These are phyloP conservation scores for Penicillium lagena DNA, from an alignment of 495 filamentous ascomycete species.

Conservation along the genomic window DNA sequence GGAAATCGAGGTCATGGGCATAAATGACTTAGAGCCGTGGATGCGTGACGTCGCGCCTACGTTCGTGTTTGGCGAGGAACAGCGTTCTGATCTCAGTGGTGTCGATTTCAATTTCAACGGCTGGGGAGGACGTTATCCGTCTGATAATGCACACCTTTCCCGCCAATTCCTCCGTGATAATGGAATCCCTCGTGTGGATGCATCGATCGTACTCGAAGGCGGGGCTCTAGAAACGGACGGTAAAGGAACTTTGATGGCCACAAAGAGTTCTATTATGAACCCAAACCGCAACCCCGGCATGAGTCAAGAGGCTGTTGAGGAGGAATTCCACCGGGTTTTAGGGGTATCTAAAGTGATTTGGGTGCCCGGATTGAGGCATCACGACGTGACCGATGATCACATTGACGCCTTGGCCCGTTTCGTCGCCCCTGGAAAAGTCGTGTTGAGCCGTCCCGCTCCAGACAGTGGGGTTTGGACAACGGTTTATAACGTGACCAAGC, in stretches of 20 bases:
- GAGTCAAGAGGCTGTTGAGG: neutral
- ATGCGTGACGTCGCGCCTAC: neutral
- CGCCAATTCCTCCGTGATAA: neutral
- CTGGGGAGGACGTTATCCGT: neutral
- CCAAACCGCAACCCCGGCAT: neutral
- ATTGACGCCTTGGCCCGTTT: neutral
- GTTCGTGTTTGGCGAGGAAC: neutral
- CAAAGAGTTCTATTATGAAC: constrained; percentile 1
- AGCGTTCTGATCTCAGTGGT: neutral
- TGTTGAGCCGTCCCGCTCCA: neutral
- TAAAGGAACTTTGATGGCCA: constrained; percentile 1
- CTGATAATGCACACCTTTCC: neutral
- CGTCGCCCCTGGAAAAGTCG: neutral
- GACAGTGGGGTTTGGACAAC: neutral
- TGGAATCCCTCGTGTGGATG: neutral
- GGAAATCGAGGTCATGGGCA: neutral
- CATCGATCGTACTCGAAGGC: neutral
- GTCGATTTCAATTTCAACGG: constrained; percentile 3
- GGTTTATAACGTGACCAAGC: neutral
- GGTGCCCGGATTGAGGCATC: neutral
- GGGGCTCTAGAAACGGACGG: constrained; percentile 1
- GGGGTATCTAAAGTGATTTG: constrained; percentile 1
- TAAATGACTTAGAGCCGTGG: neutral
- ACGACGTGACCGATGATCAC: constrained; percentile 1
- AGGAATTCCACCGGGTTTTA: neutral